These are phyloP conservation scores for Leccinum disarticulatum DNA, from an alignment of 768 basidiomycete species.

Conservation along the genomic window DNA sequence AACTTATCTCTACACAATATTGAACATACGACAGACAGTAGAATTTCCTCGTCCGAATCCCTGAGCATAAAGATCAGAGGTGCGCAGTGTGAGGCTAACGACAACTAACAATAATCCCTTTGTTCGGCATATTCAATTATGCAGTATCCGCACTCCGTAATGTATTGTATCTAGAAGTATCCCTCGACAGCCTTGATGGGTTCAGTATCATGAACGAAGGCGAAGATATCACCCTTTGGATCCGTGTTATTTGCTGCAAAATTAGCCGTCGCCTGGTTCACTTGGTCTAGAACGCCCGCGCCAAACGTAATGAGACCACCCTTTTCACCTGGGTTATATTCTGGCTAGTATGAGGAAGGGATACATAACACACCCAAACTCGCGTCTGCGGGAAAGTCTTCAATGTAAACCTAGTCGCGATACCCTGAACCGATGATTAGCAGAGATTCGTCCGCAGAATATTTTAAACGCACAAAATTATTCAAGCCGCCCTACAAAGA, in stretches of 20 bases:
- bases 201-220: too few relatives aligned
- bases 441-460: neutral
- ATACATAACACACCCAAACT: slow-evolving; percentile 53
- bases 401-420: slow-evolving; percentile 58
- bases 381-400: slow-evolving; percentile 52
- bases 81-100: too few relatives aligned
- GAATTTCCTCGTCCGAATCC: too few relatives aligned
- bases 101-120: too few relatives aligned
- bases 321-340: slow-evolving; percentile 27
- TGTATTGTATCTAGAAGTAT: too few relatives aligned
- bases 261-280: slow-evolving; percentile 20
- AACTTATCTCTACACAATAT: too few relatives aligned
- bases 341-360: too few relatives aligned
- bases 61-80: too few relatives aligned
- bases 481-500: slow-evolving; percentile 54
- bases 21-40: too few relatives aligned
- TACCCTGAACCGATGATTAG: slow-evolving; percentile 37
- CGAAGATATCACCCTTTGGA: slow-evolving; percentile 14
- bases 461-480: slow-evolving; percentile 46
- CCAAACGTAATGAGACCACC: slow-evolving; percentile 47
- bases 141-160: too few relatives aligned
- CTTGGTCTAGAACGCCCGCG: slow-evolving; percentile 5
- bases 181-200: too few relatives aligned
- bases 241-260: slow-evolving; percentile 21
- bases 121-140: too few relatives aligned